Evolutionary conservation across 2,329 filamentous ascomycete species (phyloP), one percentile per base, ranked within the genome.

Genomic region (Diaporthe caulivora): DNA sequence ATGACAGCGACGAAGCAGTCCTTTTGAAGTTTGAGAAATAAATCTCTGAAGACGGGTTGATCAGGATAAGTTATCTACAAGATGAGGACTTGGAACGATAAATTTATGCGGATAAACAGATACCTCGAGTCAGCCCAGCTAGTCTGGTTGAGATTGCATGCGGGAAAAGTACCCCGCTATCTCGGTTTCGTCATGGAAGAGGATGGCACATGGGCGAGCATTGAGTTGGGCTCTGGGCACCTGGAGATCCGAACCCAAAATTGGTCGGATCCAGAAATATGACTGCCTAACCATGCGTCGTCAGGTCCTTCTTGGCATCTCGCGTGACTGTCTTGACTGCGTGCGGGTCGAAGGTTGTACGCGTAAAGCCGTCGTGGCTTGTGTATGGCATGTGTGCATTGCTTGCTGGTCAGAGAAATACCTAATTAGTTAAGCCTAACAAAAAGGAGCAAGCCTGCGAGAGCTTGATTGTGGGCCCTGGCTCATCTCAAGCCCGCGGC

Each of bases 241-340:
- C 7, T 40, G 37, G 37, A 13, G 55, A 18, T 37, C 47, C n/a
- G 44, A 49, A 70, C 54, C 54, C 42, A 51, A 51, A 65, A 51
- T 11, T 40, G 42, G 40, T 37, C 24, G 8, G 68, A 49, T 58
- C 53, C 53, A 29, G 31, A 58, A 57, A 37, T 26, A 60, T 51
- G 68, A 60, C 68, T 70, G 68, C 68, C 40, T 70, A 51, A 49
- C 68, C 10, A 58, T 54, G 54, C 68, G 54, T 70, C 68, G 68
- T 70, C n/a, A 70, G 68, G 42, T 4, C 51, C 18, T 31, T 29
- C 69, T 62, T 60, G 69, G 54, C 69, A 58, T 13, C 54, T 42
- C 31, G 55, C 51, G 47, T 70, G 65, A 58, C 65, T 49, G 40
- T 42, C 42, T 37, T 70, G 65, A 58, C 65, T 49, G 40, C 29